Evolutionary conservation across 164 flowering plant species (phyloP).

Genomic region (Berberis thunbergii): DNA sequence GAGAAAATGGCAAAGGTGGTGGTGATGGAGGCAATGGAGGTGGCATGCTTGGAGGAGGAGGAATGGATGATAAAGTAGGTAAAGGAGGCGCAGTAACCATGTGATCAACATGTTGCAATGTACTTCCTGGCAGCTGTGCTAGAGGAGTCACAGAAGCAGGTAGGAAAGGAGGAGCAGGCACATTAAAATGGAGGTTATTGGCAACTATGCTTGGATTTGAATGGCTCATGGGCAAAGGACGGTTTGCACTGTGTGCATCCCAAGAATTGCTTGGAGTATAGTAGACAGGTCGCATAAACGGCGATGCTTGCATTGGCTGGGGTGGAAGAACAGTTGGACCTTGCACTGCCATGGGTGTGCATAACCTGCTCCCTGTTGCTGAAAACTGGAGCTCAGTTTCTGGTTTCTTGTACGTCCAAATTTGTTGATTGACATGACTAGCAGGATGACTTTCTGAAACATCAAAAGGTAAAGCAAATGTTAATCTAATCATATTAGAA

Average conservation of each 20-base stretch:
- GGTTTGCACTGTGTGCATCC: slow-evolving; percentile 41
- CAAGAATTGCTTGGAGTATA: slow-evolving; percentile 53
- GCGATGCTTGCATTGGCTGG: slow-evolving; percentile 39
- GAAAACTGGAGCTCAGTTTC: slow-evolving; percentile 33
- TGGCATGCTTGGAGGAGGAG: slow-evolving; percentile 44
- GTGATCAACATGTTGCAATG: slow-evolving; percentile 45
- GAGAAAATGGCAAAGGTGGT: slow-evolving; percentile 48
- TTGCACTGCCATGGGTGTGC: slow-evolving; percentile 28
- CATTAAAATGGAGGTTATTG: slow-evolving; percentile 30
- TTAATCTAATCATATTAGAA: slow-evolving; percentile 1
- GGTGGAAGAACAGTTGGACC: slow-evolving; percentile 38
- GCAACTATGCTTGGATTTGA: slow-evolving; percentile 30
- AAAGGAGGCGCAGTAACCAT: slow-evolving; percentile 26
- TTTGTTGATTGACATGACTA: slow-evolving; percentile 32
- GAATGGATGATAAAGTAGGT: slow-evolving; percentile 52
- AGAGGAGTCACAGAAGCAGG: slow-evolving; percentile 83
- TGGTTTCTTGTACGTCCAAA: slow-evolving; percentile 46
- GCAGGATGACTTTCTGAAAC: slow-evolving; percentile 25
- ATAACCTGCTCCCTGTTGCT: slow-evolving; percentile 30
- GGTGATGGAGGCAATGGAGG: slow-evolving; percentile 65
- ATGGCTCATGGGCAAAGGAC: slow-evolving; percentile 39
- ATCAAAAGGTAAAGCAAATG: slow-evolving; percentile 10
- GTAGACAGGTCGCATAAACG: slow-evolving; percentile 46
- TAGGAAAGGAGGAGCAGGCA: slow-evolving; percentile 45
- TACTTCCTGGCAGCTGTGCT: slow-evolving; percentile 52